Evolutionary conservation across 495 filamentous ascomycete species (phyloP), one percentile per base, ranked within the genome.

Genomic region (Xylaria venustula): DNA sequence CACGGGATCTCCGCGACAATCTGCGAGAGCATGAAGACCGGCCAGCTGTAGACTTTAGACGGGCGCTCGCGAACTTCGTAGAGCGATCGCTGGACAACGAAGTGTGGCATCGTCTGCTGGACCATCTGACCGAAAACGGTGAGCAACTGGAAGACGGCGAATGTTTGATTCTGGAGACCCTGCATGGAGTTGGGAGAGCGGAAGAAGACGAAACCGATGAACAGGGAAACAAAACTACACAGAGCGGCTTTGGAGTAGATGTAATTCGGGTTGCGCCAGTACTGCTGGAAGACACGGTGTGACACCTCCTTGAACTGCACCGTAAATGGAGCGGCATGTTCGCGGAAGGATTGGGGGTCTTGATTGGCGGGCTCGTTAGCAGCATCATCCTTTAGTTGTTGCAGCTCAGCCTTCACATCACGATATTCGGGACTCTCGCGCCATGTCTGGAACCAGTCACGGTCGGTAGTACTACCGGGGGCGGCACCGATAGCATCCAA

Each of bases 121-220:
- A 88, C 83, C 23, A 93, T 75, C 63, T 88, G 85, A 54, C 86
- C 84, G 71, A 93, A 89, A 60, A 96, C 84, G 22, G 85, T 88
- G 45, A 92, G 75, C 4, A 96, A 73, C 79, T 93, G 86, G 78
- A 97, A 96, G 66, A 96, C 87, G 67, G 85, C 79, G 68, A 95
- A 94, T 79, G 94, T 88, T 67, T 92, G 88, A 69, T 95, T 94
- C 67, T 93, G 90, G 17, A 96, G 82, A 40, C 90, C 92, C 71
- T 94, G 90, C 2, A 87, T 73, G 17, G 81, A 83, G 69, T 86
- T 89, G 26, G 82, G 75, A 7, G 89, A 83, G 19, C 85, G 80
- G 83, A 83, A 92, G 76, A 97, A 96, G 22, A 90, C 90, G 73
- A 97, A 93, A 12, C 91, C 91, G 69, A 93, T 92, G 76, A 95